A percentile compares a stretch with the other conserved stretches of the same genome.
Conservation (phyloP, 176 grass and related monocot species). For the Bonia amplexicaulis region DNA sequence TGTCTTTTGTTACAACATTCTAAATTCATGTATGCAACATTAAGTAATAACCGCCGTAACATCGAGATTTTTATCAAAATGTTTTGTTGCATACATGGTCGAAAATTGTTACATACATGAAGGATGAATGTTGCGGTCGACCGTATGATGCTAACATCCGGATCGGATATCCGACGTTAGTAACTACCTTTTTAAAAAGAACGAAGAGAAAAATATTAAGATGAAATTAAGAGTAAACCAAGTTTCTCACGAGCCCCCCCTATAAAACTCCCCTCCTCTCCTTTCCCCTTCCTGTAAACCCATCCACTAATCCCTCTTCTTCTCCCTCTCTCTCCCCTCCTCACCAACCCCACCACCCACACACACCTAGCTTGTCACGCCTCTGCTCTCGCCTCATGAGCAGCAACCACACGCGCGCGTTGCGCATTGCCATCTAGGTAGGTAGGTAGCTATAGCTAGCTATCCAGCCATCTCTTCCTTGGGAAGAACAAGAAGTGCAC, state of each 20-base stretch:
- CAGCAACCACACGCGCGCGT: neutral
- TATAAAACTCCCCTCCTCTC: conserved; percentile 24
- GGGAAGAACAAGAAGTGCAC: neutral
- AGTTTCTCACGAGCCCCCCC: neutral
- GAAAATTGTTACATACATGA: no score
- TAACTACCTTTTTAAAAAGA: neutral
- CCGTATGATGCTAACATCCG: accelerated
- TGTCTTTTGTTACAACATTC: no score
- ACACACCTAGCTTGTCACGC: neutral
- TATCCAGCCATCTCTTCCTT: neutral
- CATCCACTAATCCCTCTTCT: neutral
- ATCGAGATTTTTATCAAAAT: no score
- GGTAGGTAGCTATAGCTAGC: neutral
- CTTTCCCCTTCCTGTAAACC: neutral
- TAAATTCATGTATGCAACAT: no score
- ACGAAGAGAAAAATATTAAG: neutral
- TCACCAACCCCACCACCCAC: conserved; percentile 4
- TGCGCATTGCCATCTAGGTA: conserved; percentile 1
- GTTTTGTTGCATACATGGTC: no score
- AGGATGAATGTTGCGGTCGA: no score
- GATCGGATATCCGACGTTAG: no score
- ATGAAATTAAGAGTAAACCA: neutral
- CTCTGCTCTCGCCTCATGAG: conserved; percentile 10
- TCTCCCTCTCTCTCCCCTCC: neutral
- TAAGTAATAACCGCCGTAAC: no score